Conservation (phyloP, 2,329 filamentous ascomycete genomes). For the Gaeumannomyces sp. region DNA sequence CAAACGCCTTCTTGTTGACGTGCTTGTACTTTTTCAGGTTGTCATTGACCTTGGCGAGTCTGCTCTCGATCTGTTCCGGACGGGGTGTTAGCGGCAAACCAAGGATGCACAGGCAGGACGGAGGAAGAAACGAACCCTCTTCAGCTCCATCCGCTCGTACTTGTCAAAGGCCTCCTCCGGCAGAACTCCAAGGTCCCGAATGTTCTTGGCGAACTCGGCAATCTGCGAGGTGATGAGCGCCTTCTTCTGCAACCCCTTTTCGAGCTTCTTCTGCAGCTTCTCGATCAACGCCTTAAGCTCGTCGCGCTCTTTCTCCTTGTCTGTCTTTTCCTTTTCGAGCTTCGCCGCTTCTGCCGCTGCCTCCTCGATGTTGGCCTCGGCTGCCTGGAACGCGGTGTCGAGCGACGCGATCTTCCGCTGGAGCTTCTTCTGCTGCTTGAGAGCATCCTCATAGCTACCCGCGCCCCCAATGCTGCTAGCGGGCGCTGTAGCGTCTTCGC, state of each 20-base stretch:
- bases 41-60: conserved; percentile 86
- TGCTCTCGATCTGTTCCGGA: conserved; percentile 46
- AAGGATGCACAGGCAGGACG: neutral
- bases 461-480: conserved; percentile 33
- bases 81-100: neutral
- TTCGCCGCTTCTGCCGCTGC: conserved; percentile 45
- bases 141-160: conserved; percentile 76
- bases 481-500: conserved; percentile 50
- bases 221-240: conserved; percentile 71
- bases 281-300: conserved; percentile 73
- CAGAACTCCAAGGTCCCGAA: conserved; percentile 85
- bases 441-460: conserved; percentile 68
- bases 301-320: conserved; percentile 66
- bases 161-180: conserved; percentile 92
- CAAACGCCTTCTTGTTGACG: conserved; percentile 99
- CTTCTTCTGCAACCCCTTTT: conserved; percentile 87
- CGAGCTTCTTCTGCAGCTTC: conserved; percentile 81
- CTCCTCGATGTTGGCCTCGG: conserved; percentile 63
- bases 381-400: conserved; percentile 63
- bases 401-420: conserved; percentile 62
- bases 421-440: conserved; percentile 74
- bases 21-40: conserved; percentile 93
- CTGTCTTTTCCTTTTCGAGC: conserved; percentile 47
- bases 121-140: conserved; percentile 51
- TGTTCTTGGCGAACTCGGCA: conserved; percentile 77